Evolutionary conservation across 2,329 filamentous ascomycete genomes (phyloP).

Genomic region (Talaromyces sp.): DNA sequence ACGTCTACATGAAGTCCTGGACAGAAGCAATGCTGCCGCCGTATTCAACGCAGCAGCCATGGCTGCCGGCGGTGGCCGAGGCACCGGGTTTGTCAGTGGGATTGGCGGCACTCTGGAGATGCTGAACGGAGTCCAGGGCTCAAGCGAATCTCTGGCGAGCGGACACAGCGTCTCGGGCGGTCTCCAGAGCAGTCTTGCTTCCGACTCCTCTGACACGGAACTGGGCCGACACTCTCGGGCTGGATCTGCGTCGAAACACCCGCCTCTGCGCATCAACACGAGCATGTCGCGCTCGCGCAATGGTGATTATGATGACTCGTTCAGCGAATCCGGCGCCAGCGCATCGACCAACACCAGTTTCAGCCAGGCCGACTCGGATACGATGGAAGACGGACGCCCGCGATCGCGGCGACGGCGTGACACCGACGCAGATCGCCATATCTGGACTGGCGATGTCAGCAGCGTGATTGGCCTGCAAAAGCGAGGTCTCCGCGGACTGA

Average conservation of each 20-base stretch:
- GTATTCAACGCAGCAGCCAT: conserved; percentile 98
- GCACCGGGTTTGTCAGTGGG: conserved; percentile 64
- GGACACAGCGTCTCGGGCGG: conserved; percentile 9
- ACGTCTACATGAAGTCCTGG: conserved; percentile 78
- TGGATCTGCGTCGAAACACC: conserved; percentile 20
- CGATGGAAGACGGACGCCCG: conserved; percentile 18
- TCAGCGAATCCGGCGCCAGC: conserved; percentile 29
- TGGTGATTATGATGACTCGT: conserved; percentile 33
- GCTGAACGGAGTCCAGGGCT: conserved; percentile 31
- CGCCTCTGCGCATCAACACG: conserved; percentile 37
- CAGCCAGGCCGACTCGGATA: conserved; percentile 33
- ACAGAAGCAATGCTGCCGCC: conserved; percentile 89
- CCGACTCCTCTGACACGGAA: conserved; percentile 36
- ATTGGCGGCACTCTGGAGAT: conserved; percentile 40
- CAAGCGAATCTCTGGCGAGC: conserved; percentile 14
- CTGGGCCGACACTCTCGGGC: conserved; percentile 20
- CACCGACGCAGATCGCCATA: conserved; percentile 48
- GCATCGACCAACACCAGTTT: conserved; percentile 34
- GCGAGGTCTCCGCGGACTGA: conserved; percentile 79
- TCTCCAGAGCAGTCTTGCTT: conserved; percentile 27
- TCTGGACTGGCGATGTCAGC: conserved; percentile 70
- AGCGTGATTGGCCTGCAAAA: conserved; percentile 95
- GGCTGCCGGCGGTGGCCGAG: conserved; percentile 88
- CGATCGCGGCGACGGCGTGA: conserved; percentile 37
- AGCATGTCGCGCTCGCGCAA: conserved; percentile 22